A percentile compares a stretch with the other conserved stretches of the same genome.
phyloP scores from a whole-genome alignment of 2,329 filamentous ascomycete genomes.

The Aureobasidium leucospermi region DNA sequence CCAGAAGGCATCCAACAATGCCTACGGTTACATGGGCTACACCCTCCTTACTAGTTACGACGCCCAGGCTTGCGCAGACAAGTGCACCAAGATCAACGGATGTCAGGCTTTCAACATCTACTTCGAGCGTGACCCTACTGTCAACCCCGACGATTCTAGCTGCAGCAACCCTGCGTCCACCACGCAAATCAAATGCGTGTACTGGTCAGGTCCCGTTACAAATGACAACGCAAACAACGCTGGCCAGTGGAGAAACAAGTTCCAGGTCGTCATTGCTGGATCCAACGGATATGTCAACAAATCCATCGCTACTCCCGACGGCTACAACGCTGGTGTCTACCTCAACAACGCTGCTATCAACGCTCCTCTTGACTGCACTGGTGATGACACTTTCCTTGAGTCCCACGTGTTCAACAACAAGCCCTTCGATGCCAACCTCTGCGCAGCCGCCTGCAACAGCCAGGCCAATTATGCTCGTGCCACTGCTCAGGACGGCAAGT shows the following conservation, averaged over 20 bases:
- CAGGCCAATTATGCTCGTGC: conserved; percentile 4
- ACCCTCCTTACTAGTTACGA: conserved; percentile 13
- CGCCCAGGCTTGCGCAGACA: conserved; percentile 10
- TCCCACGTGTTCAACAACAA: conserved; percentile 12
- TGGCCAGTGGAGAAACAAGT: conserved; percentile 27
- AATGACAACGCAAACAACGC: conserved; percentile 26
- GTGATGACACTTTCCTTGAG: conserved; percentile 20
- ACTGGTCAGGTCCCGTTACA: conserved; percentile 27
- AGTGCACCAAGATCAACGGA: conserved; percentile 16
- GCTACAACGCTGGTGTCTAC: conserved; percentile 24
- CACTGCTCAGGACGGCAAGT: conserved; percentile 13
- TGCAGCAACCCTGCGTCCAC: conserved; percentile 30
- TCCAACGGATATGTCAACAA: conserved; percentile 32
- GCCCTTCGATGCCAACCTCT: conserved; percentile 20
- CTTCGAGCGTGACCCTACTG: conserved; percentile 29
- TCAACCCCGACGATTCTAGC: conserved; percentile 24
- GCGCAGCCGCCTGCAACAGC: conserved; percentile 22
- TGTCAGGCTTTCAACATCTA: conserved; percentile 19
- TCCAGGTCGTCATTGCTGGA: conserved; percentile 37
- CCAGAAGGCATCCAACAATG: conserved; percentile 12
- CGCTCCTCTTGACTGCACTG: conserved; percentile 21
- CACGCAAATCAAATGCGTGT: conserved; percentile 27
- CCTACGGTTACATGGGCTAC: conserved; percentile 22
- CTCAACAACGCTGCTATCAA: conserved; percentile 25
- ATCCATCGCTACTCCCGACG: conserved; percentile 20